Evolutionary conservation across 148 eudicot genomes (phyloP), one percentile per base, ranked within the genome.

Genomic region (Dianthus caryophyllus): DNA sequence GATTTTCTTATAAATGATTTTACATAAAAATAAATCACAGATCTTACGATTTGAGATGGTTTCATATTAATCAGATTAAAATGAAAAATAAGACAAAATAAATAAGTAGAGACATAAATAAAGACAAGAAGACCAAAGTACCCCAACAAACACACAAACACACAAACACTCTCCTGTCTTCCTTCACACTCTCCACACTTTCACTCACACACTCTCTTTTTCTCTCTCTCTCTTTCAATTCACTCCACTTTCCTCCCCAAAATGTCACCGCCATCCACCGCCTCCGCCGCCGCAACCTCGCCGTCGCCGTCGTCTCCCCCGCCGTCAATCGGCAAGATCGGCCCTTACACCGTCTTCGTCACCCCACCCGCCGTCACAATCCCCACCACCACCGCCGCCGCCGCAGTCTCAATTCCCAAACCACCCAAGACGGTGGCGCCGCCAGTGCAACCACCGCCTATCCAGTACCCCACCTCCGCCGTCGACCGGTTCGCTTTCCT

Each of bases 271-370:
- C 86, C 78, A 71, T 59, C 89, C 91, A 6, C 96, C 96, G 2
- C 86, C 96, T 13, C 79, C 91, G 1, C 96, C 95, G 59, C 38
- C 80, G 84, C 73, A 75, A 62, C 89, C 90, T 4, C 15, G 1
- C 92, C 95, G 16, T 80, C 94, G 2, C 97, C 96, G 15, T 25
- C 57, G 13, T 31, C 21, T 0, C 93, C 91, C 13, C 83, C 95
- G 3, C 97, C 98, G 2, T 65, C 77, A 27, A 87, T 93, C 65
- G 92, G 98, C 4, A 90, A 93, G 88, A 90, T 90, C 88, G 98
- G 98, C 0, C 96, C 96, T 0, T 93, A 93, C 86, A 93, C 98
- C 0, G 96, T 93, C 66, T 93, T 93, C 38, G 75, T 89, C n/a
- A 89, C 98, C 9, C 98, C 96, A 44, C 89, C 88, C 0, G 0